Percentiles rank a stretch among this genome's conserved stretches.
These are phyloP conservation scores for Serpula lacrymans DNA, from an alignment of 768 basidiomycete species.

Conservation along the genomic window DNA sequence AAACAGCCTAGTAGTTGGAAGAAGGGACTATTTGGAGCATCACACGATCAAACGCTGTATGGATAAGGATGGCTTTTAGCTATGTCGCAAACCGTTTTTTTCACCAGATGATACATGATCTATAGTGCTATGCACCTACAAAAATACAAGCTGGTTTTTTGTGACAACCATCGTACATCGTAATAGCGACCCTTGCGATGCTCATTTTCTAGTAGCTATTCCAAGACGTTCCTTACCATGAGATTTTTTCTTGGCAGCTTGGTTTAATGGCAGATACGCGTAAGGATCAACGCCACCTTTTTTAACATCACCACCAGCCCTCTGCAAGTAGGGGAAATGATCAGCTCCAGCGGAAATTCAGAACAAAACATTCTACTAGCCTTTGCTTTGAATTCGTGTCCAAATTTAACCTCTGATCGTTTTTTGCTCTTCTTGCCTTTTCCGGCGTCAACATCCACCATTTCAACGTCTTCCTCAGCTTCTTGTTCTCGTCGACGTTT, in stretches of 20 bases:
- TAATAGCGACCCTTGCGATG: not conserved
- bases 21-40: constrained; percentile 61
- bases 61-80: constrained; percentile 44
- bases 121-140: too few relatives aligned
- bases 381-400: constrained; percentile 95
- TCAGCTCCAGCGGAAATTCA: constrained; percentile 1
- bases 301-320: constrained; percentile 93
- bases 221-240: constrained; percentile 48
- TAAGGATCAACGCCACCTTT: constrained; percentile 87
- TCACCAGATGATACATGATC: too few relatives aligned
- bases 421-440: constrained; percentile 45
- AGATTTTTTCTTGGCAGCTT: constrained; percentile 68
- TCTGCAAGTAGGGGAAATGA: constrained; percentile 45
- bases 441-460: constrained; percentile 65
- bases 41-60: constrained; percentile 70
- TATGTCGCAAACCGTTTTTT: too few relatives aligned
- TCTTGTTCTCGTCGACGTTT: constrained; percentile 76
- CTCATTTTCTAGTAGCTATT: constrained; percentile 60
- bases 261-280: constrained; percentile 82
- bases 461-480: constrained; percentile 66
- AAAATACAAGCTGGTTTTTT: not conserved
- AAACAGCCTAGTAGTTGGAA: constrained; percentile 64
- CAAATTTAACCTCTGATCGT: constrained; percentile 57
- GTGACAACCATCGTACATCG: not conserved
- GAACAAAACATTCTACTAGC: constrained; percentile 39